Evolutionary conservation across 805 yeast species (phyloP).

Genomic region (Wickerhamomyces bovis): DNA sequence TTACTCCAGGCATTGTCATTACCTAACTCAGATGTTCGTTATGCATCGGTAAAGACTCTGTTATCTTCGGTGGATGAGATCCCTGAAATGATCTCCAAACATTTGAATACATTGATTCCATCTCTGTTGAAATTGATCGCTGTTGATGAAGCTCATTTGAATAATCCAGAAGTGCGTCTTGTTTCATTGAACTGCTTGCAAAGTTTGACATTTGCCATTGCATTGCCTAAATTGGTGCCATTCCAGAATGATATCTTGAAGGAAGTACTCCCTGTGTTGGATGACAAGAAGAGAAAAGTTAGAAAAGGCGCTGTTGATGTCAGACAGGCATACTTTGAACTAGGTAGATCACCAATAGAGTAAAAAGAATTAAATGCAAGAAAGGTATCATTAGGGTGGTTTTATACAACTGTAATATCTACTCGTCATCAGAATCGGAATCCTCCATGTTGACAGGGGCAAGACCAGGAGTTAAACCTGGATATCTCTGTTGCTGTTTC

Average conservation of each 20-base stretch:
- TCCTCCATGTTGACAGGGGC: conserved; percentile 73
- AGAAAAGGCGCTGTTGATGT: conserved; percentile 75
- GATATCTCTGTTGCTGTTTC: conserved; percentile 26
- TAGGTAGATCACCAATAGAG: conserved; percentile 32
- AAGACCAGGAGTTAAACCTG: conserved; percentile 80
- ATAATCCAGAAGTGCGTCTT: conserved; percentile 46
- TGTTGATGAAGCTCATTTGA: conserved; percentile 16
- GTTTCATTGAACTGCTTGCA: conserved; percentile 55
- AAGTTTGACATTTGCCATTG: conserved; percentile 33
- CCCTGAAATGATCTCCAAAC: conserved; percentile 43
- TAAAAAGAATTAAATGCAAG: conserved; percentile 1
- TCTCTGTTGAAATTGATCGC: conserved; percentile 34
- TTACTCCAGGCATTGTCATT: conserved; percentile 57
- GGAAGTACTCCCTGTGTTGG: conserved; percentile 48
- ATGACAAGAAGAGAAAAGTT: conserved; percentile 68
- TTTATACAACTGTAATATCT: not conserved
- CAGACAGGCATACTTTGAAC: conserved; percentile 68
- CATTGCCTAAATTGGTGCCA: conserved; percentile 40
- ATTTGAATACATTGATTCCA: conserved; percentile 54
- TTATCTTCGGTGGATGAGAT: conserved; percentile 51
- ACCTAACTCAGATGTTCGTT: conserved; percentile 37
- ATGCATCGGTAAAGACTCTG: conserved; percentile 58
- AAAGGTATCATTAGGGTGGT: not conserved
- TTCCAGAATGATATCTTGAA: conserved; percentile 39
- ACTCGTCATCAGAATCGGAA: conserved; percentile 36